Percentiles rank a stretch among this genome's conserved stretches.
Evolutionary conservation across 2,329 filamentous ascomycete genomes (phyloP).

Genomic region (Diplodia scrobiculata): DNA sequence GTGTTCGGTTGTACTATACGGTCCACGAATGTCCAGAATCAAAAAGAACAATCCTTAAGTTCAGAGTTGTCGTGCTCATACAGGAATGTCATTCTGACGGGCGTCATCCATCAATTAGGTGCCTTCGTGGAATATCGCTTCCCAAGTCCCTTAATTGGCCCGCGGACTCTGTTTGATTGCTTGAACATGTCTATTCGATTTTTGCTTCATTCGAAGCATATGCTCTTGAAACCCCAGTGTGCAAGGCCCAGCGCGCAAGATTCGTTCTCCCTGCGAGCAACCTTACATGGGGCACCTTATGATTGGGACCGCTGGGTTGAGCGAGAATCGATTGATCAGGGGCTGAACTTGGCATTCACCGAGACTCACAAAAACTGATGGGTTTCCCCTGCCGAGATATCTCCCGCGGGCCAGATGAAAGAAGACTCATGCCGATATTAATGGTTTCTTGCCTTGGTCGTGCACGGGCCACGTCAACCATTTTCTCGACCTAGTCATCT

Average conservation of each 20-base stretch:
- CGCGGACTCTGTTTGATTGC: not conserved
- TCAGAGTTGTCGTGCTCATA: not conserved
- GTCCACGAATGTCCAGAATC: slow-evolving; percentile 9
- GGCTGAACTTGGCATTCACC: not conserved
- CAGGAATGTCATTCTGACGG: slow-evolving; percentile 7
- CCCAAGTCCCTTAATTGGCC: not conserved
- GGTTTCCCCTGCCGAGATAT: not conserved
- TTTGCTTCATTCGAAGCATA: not conserved
- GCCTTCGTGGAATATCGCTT: not conserved
- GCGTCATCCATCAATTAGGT: slow-evolving; percentile 17
- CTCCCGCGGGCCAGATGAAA: not conserved
- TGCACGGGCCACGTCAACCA: not conserved
- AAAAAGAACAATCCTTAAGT: slow-evolving; percentile 10
- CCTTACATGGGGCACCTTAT: no score
- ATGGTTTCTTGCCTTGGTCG: not conserved
- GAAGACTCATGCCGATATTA: not conserved
- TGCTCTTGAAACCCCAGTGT: not conserved
- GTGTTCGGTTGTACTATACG: not conserved
- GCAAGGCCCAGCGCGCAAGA: not conserved
- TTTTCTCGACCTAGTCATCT: not conserved
- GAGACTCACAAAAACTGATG: not conserved
- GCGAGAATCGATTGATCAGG: not conserved
- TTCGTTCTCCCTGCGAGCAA: not conserved
- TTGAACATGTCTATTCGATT: not conserved
- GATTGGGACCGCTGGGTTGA: not conserved